A percentile compares a stretch with the other conserved stretches of the same genome.
Evolutionary conservation across 495 filamentous ascomycete species (phyloP).

Genomic region (Talaromyces thailandensis): DNA sequence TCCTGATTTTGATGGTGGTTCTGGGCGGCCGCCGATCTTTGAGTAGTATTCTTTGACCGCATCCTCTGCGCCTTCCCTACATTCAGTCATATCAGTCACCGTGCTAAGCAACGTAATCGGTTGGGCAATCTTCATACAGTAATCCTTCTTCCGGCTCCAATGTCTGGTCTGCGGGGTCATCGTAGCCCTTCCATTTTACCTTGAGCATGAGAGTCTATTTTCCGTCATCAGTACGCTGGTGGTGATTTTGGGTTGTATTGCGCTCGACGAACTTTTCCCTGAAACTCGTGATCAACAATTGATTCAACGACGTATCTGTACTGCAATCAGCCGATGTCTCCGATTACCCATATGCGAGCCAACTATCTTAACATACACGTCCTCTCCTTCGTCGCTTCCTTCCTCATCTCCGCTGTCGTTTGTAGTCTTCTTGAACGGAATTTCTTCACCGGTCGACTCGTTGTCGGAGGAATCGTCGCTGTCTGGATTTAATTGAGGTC

Average conservation of each 20-base stretch:
- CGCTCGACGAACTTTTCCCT: conserved; percentile 21
- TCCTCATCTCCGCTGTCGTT: conserved; percentile 19
- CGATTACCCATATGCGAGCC: neutral
- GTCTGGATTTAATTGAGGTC: conserved; percentile 7
- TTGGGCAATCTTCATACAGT: conserved; percentile 20
- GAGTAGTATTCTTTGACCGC: conserved; percentile 45
- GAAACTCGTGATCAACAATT: conserved; percentile 41
- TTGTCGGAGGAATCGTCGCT: conserved; percentile 37
- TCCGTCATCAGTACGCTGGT: neutral
- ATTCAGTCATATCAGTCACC: conserved; percentile 10
- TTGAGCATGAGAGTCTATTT: conserved; percentile 34
- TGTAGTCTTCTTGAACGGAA: conserved; percentile 26
- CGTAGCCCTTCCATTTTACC: conserved; percentile 60
- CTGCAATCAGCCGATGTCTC: conserved; percentile 19
- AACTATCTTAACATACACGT: conserved; percentile 22
- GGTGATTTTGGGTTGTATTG: neutral
- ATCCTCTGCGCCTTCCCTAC: conserved; percentile 43
- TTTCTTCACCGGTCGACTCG: conserved; percentile 33
- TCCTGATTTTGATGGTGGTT: conserved; percentile 14
- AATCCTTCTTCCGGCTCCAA: conserved; percentile 54
- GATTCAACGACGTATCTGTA: conserved; percentile 53
- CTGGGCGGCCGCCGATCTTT: conserved; percentile 46
- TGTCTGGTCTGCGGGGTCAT: conserved; percentile 43
- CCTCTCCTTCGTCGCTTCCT: conserved; percentile 27
- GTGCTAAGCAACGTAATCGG: neutral